These are phyloP conservation scores for Triticum dicoccoides DNA, from an alignment of 176 grass and related monocot genomes.

Conservation along the genomic window DNA sequence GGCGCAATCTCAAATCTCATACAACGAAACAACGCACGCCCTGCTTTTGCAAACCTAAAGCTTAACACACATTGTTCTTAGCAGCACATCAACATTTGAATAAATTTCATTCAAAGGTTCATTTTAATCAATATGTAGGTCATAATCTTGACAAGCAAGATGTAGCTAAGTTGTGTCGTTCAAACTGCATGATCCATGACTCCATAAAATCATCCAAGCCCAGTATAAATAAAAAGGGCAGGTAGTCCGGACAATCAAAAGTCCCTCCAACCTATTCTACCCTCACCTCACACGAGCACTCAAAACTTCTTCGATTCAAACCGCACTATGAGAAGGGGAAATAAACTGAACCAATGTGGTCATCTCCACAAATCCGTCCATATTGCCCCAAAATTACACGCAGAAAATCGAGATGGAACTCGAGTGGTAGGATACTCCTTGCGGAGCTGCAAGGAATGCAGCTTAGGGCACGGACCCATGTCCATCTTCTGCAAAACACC, in stretches of 20 bases:
- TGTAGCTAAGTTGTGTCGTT: background rate
- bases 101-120: background rate
- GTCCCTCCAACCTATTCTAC: background rate
- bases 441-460: conserved; percentile 81
- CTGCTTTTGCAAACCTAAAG: conserved; percentile 3
- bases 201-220: background rate
- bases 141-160: background rate
- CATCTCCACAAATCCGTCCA: background rate
- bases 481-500: conserved; percentile 86
- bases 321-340: background rate
- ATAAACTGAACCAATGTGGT: background rate
- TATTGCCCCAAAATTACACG: background rate
- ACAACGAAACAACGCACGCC: background rate
- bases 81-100: background rate
- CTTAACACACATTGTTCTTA: background rate
- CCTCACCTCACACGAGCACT: background rate
- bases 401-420: background rate
- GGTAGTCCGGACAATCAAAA: background rate
- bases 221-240: background rate
- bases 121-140: background rate
- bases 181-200: background rate
- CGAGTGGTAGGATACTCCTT: conserved; percentile 79
- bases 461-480: conserved; percentile 85
- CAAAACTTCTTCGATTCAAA: background rate
- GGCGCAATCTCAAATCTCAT: background rate